These are phyloP conservation scores for Canariomyces notabilis DNA, from an alignment of 2,329 filamentous ascomycete species.

Conservation along the genomic window DNA sequence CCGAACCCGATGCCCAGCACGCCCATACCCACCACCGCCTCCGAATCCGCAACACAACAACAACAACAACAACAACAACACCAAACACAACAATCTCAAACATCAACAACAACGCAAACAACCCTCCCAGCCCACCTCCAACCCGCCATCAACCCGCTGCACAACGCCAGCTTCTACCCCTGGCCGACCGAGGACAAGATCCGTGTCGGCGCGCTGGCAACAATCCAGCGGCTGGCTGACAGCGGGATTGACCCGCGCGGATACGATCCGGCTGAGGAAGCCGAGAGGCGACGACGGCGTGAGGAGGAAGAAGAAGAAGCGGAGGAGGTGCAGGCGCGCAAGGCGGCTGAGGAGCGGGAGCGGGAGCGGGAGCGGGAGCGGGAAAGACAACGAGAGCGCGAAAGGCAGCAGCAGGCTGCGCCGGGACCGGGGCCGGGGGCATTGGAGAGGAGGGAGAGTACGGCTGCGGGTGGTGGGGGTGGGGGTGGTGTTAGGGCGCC, in stretches of 20 bases:
- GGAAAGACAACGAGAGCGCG: constrained; percentile 35
- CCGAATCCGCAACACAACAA: too few species aligned
- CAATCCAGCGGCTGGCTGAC: constrained; percentile 57
- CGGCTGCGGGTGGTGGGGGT: constrained; percentile 27
- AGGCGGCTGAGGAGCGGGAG: constrained; percentile 45
- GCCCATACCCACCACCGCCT: constrained; percentile 1
- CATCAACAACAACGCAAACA: constrained; percentile 32
- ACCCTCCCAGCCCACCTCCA: constrained; percentile 45
- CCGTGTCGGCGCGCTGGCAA: constrained; percentile 60
- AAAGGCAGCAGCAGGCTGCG: neutral
- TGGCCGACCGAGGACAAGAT: constrained; percentile 73
- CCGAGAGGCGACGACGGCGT: constrained; percentile 42
- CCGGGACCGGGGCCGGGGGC: constrained; percentile 18
- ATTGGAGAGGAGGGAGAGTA: constrained; percentile 21
- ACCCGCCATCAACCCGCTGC: constrained; percentile 50
- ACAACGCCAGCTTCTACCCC: constrained; percentile 61
- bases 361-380: constrained; percentile 42
- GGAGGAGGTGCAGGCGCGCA: constrained; percentile 47
- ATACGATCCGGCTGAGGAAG: constrained; percentile 55
- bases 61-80: constrained; percentile 28
- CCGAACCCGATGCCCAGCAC: constrained; percentile 1
- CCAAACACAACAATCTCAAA: constrained; percentile 23
- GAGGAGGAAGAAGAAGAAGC: too few species aligned
- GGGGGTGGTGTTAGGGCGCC: constrained; percentile 19
- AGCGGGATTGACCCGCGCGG: constrained; percentile 56